Evolutionary conservation across 208 protist genomes (phyloP).

Genomic region (Leishmania guyanensis): DNA sequence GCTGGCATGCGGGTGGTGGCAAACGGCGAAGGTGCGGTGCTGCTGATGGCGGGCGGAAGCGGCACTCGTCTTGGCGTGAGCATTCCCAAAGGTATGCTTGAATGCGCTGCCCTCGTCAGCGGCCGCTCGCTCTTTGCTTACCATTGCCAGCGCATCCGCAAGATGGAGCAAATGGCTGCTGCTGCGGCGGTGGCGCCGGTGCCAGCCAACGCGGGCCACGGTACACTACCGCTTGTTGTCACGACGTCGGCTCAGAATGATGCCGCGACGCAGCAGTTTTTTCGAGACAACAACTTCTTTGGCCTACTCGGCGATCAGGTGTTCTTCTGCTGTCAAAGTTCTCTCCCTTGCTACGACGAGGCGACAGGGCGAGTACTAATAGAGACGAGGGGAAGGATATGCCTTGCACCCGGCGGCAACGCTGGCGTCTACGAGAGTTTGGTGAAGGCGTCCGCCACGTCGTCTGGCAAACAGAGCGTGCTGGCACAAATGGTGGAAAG

Average conservation of each 20-base stretch:
- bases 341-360: slow-evolving; percentile 91
- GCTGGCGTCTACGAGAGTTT: slow-evolving; percentile 93
- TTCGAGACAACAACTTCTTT: slow-evolving; percentile 94
- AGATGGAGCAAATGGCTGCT: slow-evolving; percentile 80
- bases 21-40: slow-evolving; percentile 82
- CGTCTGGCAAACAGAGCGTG: slow-evolving; percentile 26
- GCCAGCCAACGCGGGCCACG: neutral
- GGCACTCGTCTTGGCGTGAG: slow-evolving; percentile 96
- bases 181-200: neutral
- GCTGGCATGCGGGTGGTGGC: slow-evolving; percentile 83
- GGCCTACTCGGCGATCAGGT: slow-evolving; percentile 91
- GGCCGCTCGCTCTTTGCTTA: slow-evolving; percentile 95
- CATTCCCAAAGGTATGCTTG: slow-evolving; percentile 96
- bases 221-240: slow-evolving; percentile 79
- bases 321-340: slow-evolving; percentile 95
- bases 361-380: slow-evolving; percentile 95
- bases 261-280: slow-evolving; percentile 90
- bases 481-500: slow-evolving; percentile 78
- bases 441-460: slow-evolving; percentile 1
- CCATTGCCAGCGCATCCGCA: slow-evolving; percentile 93
- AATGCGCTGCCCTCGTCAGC: slow-evolving; percentile 58
- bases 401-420: slow-evolving; percentile 96
- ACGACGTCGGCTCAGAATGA: slow-evolving; percentile 98
- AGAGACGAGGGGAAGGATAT: slow-evolving; percentile 57
- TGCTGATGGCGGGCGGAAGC: slow-evolving; percentile 98